A percentile compares a stretch with the other conserved stretches of the same genome.
These are phyloP conservation scores for Rhizopus arrhizus DNA, from an alignment of 371 early-diverging fungal genomes.

Conservation along the genomic window DNA sequence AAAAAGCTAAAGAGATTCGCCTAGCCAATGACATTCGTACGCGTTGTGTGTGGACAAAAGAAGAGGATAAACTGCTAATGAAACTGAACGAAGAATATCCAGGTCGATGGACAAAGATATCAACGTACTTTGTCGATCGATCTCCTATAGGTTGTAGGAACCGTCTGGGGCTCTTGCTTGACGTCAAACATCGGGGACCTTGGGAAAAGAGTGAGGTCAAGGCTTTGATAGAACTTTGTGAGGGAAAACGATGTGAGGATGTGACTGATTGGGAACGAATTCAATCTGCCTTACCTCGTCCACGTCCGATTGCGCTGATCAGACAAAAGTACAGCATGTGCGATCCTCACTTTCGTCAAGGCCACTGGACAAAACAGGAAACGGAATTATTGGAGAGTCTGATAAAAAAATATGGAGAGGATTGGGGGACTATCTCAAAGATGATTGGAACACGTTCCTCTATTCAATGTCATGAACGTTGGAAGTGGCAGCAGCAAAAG, in stretches of 20 bases:
- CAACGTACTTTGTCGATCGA: constrained; percentile 23
- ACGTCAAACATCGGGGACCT: constrained; percentile 24
- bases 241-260: constrained; percentile 5
- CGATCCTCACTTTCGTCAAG: constrained; percentile 37
- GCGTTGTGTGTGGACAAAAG: constrained; percentile 29
- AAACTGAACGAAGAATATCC: constrained; percentile 13
- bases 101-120: constrained; percentile 8
- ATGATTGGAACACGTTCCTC: constrained; percentile 31
- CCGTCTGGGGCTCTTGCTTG: constrained; percentile 19
- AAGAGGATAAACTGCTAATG: constrained; percentile 31
- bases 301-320: constrained; percentile 22
- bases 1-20: constrained; percentile 8
- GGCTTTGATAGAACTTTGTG: constrained; percentile 14
- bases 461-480: constrained; percentile 47
- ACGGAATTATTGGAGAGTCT: constrained; percentile 11
- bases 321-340: constrained; percentile 32
- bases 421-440: constrained; percentile 20
- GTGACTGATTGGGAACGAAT: constrained; percentile 33
- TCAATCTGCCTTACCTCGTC: constrained; percentile 24
- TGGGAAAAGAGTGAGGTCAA: constrained; percentile 37
- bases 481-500: constrained; percentile 34
- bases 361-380: constrained; percentile 42
- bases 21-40: constrained; percentile 7
- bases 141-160: constrained; percentile 18
- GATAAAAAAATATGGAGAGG: constrained; percentile 17